phyloP scores from a whole-genome alignment of 129 eudicot species.

The Scalesia atractyloides region DNA sequence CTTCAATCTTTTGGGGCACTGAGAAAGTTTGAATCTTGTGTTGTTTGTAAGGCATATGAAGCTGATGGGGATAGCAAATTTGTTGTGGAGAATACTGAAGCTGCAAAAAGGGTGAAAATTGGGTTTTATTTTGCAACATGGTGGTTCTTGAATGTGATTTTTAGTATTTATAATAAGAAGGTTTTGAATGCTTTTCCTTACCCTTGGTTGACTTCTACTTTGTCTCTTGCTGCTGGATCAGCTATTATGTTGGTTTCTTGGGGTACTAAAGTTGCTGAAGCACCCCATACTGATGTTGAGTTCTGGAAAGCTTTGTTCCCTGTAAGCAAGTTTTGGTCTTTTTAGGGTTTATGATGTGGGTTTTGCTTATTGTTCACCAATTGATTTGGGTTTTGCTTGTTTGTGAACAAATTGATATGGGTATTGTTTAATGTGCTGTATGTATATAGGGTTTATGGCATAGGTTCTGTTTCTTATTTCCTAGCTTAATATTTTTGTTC shows the following conservation, averaged over 20 bases:
- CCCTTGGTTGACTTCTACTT: conserved; percentile 70
- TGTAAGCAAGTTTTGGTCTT: conserved; percentile 40
- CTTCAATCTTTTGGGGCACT: conserved; percentile 34
- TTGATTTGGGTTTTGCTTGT: not conserved
- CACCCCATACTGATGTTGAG: conserved; percentile 60
- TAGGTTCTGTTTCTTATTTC: no score
- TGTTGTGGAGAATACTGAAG: conserved; percentile 31
- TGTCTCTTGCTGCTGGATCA: conserved; percentile 74
- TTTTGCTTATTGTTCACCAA: not conserved
- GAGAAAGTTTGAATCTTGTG: not conserved
- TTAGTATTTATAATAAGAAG: conserved; percentile 67
- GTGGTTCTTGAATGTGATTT: conserved; percentile 69
- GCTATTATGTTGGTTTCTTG: conserved; percentile 59
- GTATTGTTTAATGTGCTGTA: not conserved
- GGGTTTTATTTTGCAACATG: conserved; percentile 67
- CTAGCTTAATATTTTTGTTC: no score
- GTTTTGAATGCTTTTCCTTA: conserved; percentile 68
- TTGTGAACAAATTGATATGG: not conserved
- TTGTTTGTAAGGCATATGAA: conserved; percentile 50
- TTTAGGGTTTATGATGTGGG: conserved; percentile 22
- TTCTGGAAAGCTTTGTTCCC: conserved; percentile 69
- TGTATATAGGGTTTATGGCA: no score
- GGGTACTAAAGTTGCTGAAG: conserved; percentile 55
- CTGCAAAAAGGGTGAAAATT: conserved; percentile 53
- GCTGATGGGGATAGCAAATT: conserved; percentile 33